Evolutionary conservation across 805 yeast species (phyloP).

Genomic region (Schwanniomyces occidentalis): DNA sequence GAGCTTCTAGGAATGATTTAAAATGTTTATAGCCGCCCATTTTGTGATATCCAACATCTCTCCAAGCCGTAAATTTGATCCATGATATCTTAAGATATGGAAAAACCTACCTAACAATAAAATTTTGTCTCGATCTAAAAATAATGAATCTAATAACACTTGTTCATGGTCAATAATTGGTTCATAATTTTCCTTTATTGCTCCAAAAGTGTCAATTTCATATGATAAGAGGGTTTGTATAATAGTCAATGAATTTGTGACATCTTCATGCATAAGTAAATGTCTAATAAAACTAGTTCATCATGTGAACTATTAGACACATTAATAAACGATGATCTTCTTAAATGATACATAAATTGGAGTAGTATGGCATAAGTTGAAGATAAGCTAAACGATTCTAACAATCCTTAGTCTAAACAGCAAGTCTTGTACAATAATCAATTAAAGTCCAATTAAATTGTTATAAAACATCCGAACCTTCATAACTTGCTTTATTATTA

Average conservation of each 20-base stretch:
- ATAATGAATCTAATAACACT: constrained; percentile 62
- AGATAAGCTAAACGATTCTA: constrained; percentile 51
- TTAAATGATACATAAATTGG: constrained; percentile 64
- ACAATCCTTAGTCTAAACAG: constrained; percentile 46
- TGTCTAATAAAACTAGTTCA: constrained; percentile 69
- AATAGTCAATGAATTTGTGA: constrained; percentile 60
- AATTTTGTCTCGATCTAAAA: constrained; percentile 57
- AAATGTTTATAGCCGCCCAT: constrained; percentile 59
- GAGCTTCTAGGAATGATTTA: constrained; percentile 58
- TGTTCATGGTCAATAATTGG: constrained; percentile 53
- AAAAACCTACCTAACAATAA: constrained; percentile 66
- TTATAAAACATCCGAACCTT: constrained; percentile 33
- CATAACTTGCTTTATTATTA: constrained; percentile 13
- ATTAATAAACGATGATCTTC: constrained; percentile 65
- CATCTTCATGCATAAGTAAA: constrained; percentile 60
- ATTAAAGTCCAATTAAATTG: constrained; percentile 38
- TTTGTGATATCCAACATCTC: constrained; percentile 62
- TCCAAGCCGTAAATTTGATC: constrained; percentile 68
- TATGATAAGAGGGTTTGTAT: constrained; percentile 64
- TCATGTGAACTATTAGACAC: constrained; percentile 73
- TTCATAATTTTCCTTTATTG: constrained; percentile 30
- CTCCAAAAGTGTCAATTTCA: constrained; percentile 47
- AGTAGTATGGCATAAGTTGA: constrained; percentile 56
- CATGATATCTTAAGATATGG: constrained; percentile 67
- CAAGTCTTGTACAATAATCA: constrained; percentile 36